phyloP scores from a whole-genome alignment of 2,329 filamentous ascomycete genomes.

The Alternaria angustiovoidea region DNA sequence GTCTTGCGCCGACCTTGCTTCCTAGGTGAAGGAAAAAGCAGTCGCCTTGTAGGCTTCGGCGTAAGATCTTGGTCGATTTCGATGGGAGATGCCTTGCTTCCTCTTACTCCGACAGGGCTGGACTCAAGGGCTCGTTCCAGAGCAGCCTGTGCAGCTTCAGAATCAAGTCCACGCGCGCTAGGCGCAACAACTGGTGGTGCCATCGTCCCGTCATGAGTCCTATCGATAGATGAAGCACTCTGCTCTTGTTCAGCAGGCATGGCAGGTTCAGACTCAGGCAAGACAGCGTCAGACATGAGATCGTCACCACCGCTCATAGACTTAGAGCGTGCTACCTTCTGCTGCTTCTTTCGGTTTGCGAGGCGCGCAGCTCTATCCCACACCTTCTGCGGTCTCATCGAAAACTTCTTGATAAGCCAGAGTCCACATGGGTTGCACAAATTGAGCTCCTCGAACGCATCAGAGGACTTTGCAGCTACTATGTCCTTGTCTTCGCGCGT shows the following conservation, averaged over 20 bases:
- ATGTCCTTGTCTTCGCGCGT: conserved; percentile 69
- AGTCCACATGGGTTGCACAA: conserved; percentile 97
- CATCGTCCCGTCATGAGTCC: conserved; percentile 21
- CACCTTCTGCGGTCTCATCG: conserved; percentile 80
- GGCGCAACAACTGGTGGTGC: conserved; percentile 18
- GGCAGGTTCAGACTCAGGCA: conserved; percentile 42
- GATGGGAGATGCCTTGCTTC: conserved; percentile 57
- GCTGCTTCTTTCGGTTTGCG: conserved; percentile 48
- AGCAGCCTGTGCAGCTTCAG: conserved; percentile 44
- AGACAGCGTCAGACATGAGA: conserved; percentile 42
- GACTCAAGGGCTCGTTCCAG: conserved; percentile 67
- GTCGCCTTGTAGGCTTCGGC: conserved; percentile 70
- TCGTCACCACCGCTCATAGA: conserved; percentile 58
- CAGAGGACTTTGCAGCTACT: conserved; percentile 16
- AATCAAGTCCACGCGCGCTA: conserved; percentile 19
- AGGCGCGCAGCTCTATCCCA: conserved; percentile 69
- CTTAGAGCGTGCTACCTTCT: conserved; percentile 50
- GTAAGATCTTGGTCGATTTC: conserved; percentile 61
- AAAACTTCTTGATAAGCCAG: conserved; percentile 89
- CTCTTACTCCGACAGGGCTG: conserved; percentile 64
- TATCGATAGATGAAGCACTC: conserved; percentile 16
- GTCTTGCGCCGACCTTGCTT: conserved; percentile 70
- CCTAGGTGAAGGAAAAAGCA: conserved; percentile 80
- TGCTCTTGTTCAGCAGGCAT: conserved; percentile 24
- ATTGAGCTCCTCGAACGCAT: conserved; percentile 72